Evolutionary conservation across 2,329 filamentous ascomycete genomes (phyloP), one percentile per base, ranked within the genome.

Genomic region (Colletotrichum eremochloae): DNA sequence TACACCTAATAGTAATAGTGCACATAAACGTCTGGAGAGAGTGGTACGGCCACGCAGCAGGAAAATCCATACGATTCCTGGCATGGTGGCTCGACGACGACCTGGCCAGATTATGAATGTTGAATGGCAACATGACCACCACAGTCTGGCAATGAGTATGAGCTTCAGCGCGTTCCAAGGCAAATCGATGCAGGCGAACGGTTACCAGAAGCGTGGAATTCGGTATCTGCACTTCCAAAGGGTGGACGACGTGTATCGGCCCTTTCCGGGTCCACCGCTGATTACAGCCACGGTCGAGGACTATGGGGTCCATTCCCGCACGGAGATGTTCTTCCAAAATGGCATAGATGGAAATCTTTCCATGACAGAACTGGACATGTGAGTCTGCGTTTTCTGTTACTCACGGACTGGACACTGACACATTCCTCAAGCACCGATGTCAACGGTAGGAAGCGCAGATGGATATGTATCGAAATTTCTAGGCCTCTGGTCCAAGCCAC

Each of bases 291-390:
- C 20, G 15, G 18, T 38, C 18, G 33, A 60, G 6, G 29, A 33
- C 14, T 20, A 52, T 29, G 29, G 24, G 55, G 20, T 40, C 4
- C 31, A n/a, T n/a, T 48, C 36, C n/a, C 67, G 9, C 20, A 55
- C 53, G n/a, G 68, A 63, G 18, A 68, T 67, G 38, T 67, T 31
- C 29, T 56, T 73, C 29, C n/a, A 29, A n/a, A 15, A 50, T 48
- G 53, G 52, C 14, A 14, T 42, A 12, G 44, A 64, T 24, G 48
- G 64, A 6, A 56, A 6, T 8, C 52, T 74, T 12, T 67, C 42
- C 20, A n/a, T 71, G 56, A 18, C 53, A 31, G 73, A 74, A 15
- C 15, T 74, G 11, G 48, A 71, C n/a, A 70, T 74, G 73, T 71
- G 29, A 63, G 73, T 63, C 12, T n/a, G 20, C 18, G 0, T 14